These are phyloP conservation scores for Vanrija sp. DNA, from an alignment of 1,284 basidiomycete species.

Conservation along the genomic window DNA sequence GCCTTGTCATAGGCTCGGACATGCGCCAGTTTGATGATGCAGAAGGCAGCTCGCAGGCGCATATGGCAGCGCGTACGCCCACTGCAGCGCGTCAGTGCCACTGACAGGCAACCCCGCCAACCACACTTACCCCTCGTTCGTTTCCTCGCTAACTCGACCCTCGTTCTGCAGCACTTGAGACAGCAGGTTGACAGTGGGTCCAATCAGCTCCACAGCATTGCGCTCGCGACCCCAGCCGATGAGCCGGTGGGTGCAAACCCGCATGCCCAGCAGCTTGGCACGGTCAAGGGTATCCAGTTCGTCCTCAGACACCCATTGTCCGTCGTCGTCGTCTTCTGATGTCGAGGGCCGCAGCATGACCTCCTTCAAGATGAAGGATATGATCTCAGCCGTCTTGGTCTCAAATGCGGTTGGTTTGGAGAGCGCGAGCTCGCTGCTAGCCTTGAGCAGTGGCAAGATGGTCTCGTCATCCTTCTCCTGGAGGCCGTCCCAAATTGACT, in stretches of 20 bases:
- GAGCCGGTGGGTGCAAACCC: constrained; percentile 73
- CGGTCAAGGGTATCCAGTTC: constrained; percentile 53
- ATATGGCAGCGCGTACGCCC: constrained; percentile 50
- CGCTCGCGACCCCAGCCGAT: constrained; percentile 62
- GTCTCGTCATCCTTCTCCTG: constrained; percentile 54
- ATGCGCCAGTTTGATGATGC: constrained; percentile 73
- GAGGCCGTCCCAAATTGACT: constrained; percentile 56
- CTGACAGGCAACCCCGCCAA: not conserved
- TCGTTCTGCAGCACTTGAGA: constrained; percentile 62
- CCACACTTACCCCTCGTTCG: constrained; percentile 59
- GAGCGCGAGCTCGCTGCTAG: constrained; percentile 70
- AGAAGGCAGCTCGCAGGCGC: constrained; percentile 74
- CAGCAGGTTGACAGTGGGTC: constrained; percentile 71
- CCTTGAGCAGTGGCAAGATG: constrained; percentile 65
- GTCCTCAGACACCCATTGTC: constrained; percentile 64
- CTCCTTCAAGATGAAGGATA: constrained; percentile 66
- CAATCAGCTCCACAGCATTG: constrained; percentile 62
- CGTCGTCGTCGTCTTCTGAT: constrained; percentile 52
- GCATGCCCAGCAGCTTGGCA: constrained; percentile 70
- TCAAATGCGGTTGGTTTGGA: constrained; percentile 71
- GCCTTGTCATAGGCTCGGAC: constrained; percentile 60
- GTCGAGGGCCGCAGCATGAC: constrained; percentile 61
- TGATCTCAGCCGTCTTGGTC: constrained; percentile 66
- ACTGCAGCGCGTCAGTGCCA: constrained; percentile 13
- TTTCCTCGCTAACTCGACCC: constrained; percentile 62